Evolutionary conservation across 352 stramenopile species (phyloP).

Genomic region (Vaucheria bursata): DNA sequence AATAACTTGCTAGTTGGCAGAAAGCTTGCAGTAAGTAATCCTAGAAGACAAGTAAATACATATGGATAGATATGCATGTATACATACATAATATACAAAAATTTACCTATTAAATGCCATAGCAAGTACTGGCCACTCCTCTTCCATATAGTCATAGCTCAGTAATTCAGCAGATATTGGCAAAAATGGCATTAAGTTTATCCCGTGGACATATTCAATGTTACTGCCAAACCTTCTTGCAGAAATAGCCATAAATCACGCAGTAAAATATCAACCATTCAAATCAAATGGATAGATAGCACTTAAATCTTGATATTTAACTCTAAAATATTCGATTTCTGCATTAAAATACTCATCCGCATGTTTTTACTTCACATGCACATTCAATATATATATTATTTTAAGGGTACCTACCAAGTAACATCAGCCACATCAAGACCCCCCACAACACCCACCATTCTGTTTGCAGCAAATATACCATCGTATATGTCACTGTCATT

Average conservation of each 20-base stretch:
- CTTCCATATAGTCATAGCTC: constrained; percentile 56
- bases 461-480: constrained; percentile 16
- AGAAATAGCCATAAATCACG: background rate
- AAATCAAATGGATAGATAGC: too few species aligned
- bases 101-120: constrained; percentile 18
- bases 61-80: too few species aligned
- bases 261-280: too few species aligned
- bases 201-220: constrained; percentile 39
- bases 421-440: constrained; percentile 35
- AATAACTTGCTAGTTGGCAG: too few species aligned
- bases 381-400: too few species aligned
- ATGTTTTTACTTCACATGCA: too few species aligned
- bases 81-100: too few species aligned
- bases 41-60: too few species aligned
- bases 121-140: constrained; percentile 58
- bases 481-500: background rate
- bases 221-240: constrained; percentile 29
- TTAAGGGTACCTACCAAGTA: constrained; percentile 33
- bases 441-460: constrained; percentile 40
- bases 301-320: too few species aligned
- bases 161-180: constrained; percentile 68
- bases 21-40: too few species aligned
- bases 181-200: constrained; percentile 79
- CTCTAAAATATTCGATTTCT: too few species aligned
- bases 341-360: too few species aligned